Percentiles rank a stretch among this genome's conserved stretches.
These are phyloP conservation scores for Mucor lusitanicus DNA, from an alignment of 371 early-diverging fungal species.

Conservation along the genomic window DNA sequence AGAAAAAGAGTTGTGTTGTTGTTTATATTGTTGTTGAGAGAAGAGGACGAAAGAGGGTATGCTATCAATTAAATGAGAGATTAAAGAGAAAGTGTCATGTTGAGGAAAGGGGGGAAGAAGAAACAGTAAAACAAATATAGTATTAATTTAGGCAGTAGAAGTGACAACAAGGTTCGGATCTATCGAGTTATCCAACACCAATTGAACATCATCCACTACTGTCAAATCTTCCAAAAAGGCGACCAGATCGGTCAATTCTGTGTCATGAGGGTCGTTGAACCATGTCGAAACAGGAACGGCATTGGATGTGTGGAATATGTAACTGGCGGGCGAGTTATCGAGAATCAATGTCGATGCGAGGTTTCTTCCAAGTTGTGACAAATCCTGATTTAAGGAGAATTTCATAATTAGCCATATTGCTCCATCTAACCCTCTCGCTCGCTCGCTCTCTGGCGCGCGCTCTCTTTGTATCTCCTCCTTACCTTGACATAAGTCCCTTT, in stretches of 20 bases:
- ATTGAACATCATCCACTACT: slow-evolving; percentile 84
- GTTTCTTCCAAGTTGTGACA: slow-evolving; percentile 84
- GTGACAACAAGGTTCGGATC: slow-evolving; percentile 12
- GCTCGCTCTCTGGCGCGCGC: not conserved
- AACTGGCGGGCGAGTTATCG: slow-evolving; percentile 93
- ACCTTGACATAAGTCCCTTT: slow-evolving; percentile 97
- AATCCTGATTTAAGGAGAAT: slow-evolving; percentile 53
- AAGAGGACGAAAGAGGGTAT: slow-evolving; percentile 17
- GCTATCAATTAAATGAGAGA: slow-evolving; percentile 19
- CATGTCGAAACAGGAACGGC: slow-evolving; percentile 96
- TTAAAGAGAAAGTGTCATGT: slow-evolving; percentile 1
- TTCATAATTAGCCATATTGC: slow-evolving; percentile 6
- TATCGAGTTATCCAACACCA: slow-evolving; percentile 68
- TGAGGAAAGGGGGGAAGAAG: slow-evolving; percentile 4
- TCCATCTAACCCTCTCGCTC: not conserved
- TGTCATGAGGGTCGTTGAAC: slow-evolving; percentile 96
- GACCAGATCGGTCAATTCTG: slow-evolving; percentile 90
- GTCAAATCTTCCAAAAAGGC: slow-evolving; percentile 92
- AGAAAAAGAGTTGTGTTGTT: not conserved
- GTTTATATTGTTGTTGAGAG: not conserved
- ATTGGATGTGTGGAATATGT: slow-evolving; percentile 92
- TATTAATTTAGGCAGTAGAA: slow-evolving; percentile 6
- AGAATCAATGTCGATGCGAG: slow-evolving; percentile 81
- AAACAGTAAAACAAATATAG: slow-evolving; percentile 10
- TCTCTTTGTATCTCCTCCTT: slow-evolving; percentile 8